Evolutionary conservation across 768 basidiomycete genomes (phyloP).

Genomic region (Termitomyces bulborhizus): DNA sequence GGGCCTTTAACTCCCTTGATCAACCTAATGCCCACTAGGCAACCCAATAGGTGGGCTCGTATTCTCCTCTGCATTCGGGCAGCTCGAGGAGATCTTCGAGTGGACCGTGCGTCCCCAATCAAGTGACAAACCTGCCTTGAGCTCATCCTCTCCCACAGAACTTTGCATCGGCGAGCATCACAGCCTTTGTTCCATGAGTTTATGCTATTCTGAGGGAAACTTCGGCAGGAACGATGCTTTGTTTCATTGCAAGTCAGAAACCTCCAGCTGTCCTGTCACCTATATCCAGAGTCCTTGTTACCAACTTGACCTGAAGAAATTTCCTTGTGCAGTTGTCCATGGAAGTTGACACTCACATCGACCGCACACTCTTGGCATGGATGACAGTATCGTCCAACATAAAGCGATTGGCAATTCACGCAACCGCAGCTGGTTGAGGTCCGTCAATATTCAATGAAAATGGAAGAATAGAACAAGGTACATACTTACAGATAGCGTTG

Average conservation of each 20-base stretch:
- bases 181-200: no score
- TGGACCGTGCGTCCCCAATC: conserved; percentile 51
- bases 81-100: conserved; percentile 53
- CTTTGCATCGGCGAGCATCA: conserved; percentile 44
- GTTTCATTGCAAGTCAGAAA: no score
- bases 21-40: conserved; percentile 18
- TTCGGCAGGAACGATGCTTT: no score
- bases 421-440: conserved; percentile 24
- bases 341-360: conserved; percentile 56
- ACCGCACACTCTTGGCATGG: conserved; percentile 41
- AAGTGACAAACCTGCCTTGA: not conserved
- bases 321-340: no score
- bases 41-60: conserved; percentile 65
- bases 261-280: no score
- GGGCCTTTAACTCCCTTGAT: no score
- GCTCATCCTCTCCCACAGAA: conserved; percentile 31
- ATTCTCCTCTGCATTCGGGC: conserved; percentile 66
- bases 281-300: no score
- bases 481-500: conserved; percentile 49
- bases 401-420: conserved; percentile 58
- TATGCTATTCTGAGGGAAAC: no score
- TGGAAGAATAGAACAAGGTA: not conserved
- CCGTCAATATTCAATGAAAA: not conserved
- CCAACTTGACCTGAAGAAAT: no score
- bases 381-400: conserved; percentile 43